These are phyloP conservation scores for Fusarium sp. DNA, from an alignment of 2,329 filamentous ascomycete species.

Conservation along the genomic window DNA sequence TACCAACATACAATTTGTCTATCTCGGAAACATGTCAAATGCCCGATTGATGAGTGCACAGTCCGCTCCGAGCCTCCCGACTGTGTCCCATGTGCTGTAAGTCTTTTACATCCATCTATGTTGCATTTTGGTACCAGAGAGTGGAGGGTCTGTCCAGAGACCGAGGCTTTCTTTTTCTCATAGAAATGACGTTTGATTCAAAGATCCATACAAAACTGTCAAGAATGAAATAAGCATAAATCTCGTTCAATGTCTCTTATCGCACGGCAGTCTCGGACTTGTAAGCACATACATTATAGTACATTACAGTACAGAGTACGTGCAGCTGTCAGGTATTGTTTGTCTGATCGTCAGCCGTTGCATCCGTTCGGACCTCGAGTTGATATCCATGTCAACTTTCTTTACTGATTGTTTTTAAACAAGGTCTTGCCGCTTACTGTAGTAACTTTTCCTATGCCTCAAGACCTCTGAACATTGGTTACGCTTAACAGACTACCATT, in stretches of 20 bases:
- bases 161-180: neutral
- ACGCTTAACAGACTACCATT: neutral
- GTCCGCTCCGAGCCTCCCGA: conserved; percentile 15
- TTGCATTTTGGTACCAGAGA: neutral
- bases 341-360: conserved; percentile 35
- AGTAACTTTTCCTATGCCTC: neutral
- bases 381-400: conserved; percentile 11
- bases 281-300: conserved; percentile 5
- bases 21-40: neutral
- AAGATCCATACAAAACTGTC: neutral
- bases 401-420: conserved; percentile 24
- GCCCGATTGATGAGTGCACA: neutral
- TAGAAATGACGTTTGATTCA: conserved; percentile 31
- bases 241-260: neutral
- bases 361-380: conserved; percentile 23
- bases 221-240: conserved; percentile 21
- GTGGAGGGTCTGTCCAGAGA: neutral
- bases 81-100: conserved; percentile 3
- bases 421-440: conserved; percentile 1
- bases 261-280: conserved; percentile 39
- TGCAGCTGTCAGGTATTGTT: conserved; percentile 15
- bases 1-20: neutral
- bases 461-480: neutral
- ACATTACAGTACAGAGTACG: conserved; percentile 9
- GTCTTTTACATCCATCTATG: neutral